These are phyloP conservation scores for Wickerhamiella parazyma DNA, from an alignment of 805 yeast species.

Conservation along the genomic window DNA sequence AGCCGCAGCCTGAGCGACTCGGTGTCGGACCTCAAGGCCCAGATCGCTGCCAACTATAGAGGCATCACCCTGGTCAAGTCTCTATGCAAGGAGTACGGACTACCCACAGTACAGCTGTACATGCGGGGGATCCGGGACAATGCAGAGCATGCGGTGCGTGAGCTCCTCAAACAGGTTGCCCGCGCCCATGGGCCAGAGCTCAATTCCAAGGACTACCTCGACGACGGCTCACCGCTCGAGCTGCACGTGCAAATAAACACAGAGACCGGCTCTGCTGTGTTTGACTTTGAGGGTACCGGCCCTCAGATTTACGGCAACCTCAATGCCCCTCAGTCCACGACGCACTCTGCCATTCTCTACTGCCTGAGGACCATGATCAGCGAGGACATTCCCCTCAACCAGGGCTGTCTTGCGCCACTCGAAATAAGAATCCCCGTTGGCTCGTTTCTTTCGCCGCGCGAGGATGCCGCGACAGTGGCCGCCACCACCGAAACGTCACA, in stretches of 20 bases:
- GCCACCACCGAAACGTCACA: constrained; percentile 95
- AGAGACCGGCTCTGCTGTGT: constrained; percentile 45
- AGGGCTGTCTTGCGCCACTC: constrained; percentile 80
- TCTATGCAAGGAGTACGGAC: constrained; percentile 50
- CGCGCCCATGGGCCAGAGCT: constrained; percentile 25
- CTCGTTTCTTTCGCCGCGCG: constrained; percentile 57
- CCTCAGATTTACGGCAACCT: constrained; percentile 79
- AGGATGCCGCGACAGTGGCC: constrained; percentile 85
- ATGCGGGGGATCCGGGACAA: constrained; percentile 74
- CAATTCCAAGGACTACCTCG: constrained; percentile 22
- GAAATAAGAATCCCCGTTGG: constrained; percentile 49
- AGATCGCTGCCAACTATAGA: constrained; percentile 76
- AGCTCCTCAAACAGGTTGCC: constrained; percentile 34
- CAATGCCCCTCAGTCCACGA: constrained; percentile 86
- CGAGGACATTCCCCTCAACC: constrained; percentile 82
- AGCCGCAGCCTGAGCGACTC: constrained; percentile 75
- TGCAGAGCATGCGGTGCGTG: constrained; percentile 59
- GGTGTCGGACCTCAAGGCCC: constrained; percentile 72
- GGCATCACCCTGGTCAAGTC: constrained; percentile 56
- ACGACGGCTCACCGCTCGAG: constrained; percentile 25
- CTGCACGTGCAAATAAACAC: constrained; percentile 30
- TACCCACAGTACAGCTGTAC: constrained; percentile 47
- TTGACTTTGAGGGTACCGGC: constrained; percentile 79
- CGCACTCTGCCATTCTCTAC: constrained; percentile 78
- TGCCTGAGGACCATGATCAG: constrained; percentile 74